Percentiles rank a stretch among this genome's conserved stretches.
Conservation (phyloP, 139 green algal genomes). For the Chlamydomonas sp. region DNA sequence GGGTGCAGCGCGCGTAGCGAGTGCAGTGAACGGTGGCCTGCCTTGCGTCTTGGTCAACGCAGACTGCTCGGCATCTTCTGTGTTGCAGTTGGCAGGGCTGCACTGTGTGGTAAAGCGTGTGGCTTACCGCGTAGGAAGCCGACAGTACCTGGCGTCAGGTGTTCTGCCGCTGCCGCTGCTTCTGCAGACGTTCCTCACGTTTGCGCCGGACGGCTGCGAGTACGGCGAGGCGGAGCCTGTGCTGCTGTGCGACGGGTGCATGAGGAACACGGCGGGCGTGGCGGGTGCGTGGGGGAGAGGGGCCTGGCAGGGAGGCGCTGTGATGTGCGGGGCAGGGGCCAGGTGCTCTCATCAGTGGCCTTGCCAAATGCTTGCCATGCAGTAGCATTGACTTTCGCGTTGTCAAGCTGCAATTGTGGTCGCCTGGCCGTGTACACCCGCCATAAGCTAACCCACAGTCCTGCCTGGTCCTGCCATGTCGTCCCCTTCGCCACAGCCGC, state of each 20-base stretch:
- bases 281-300: constrained; percentile 3
- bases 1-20: not conserved
- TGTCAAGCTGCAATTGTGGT: not conserved
- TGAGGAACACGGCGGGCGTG: constrained; percentile 41
- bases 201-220: constrained; percentile 81
- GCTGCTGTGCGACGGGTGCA: constrained; percentile 59
- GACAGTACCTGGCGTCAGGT: too few species aligned
- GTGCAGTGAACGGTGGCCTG: too few species aligned
- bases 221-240: constrained; percentile 71
- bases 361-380: not conserved
- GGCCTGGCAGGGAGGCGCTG: not conserved
- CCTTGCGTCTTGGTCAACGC: too few species aligned
- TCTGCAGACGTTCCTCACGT: constrained; percentile 62
- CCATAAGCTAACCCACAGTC: not conserved
- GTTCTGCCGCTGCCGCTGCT: too few species aligned
- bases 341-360: not conserved
- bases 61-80: too few species aligned
- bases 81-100: not conserved
- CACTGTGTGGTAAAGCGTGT: not conserved
- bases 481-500: not conserved
- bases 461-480: not conserved
- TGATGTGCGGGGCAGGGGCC: not conserved
- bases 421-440: not conserved
- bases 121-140: not conserved
- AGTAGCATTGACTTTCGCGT: not conserved